A percentile compares a stretch with the other conserved stretches of the same genome.
phyloP scores from a whole-genome alignment of 2,329 filamentous ascomycete genomes.

The Orbilia blumenaviensis region DNA sequence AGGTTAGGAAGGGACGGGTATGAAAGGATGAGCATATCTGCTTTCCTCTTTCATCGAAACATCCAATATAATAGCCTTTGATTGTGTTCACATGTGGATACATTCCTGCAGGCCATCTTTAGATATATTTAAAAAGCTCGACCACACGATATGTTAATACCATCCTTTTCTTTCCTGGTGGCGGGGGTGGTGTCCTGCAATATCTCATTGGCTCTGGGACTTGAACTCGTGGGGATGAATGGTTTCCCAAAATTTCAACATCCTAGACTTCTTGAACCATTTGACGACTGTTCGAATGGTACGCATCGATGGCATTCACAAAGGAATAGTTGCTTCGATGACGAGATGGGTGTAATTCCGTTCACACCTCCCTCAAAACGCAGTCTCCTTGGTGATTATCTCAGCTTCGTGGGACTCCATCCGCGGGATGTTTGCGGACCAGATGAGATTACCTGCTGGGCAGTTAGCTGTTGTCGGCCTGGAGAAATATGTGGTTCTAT shows the following conservation, averaged over 20 bases:
- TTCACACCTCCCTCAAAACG: background rate
- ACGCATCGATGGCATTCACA: conserved; percentile 45
- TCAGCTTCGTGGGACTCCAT: conserved; percentile 19
- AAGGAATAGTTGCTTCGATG: conserved; percentile 40
- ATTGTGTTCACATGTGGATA: no score
- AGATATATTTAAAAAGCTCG: no score
- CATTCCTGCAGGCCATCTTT: no score
- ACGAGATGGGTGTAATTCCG: background rate
- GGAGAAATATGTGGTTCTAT: conserved; percentile 40
- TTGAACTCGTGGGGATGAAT: background rate
- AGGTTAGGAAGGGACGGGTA: background rate
- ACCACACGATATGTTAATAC: no score
- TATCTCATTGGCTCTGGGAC: background rate
- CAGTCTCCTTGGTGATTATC: background rate
- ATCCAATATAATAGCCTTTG: no score
- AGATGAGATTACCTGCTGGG: conserved; percentile 40
- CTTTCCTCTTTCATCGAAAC: conserved; percentile 9
- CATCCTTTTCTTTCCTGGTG: background rate
- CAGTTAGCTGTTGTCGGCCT: conserved; percentile 35
- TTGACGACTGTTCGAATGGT: conserved; percentile 33
- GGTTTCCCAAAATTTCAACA: background rate
- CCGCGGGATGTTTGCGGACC: conserved; percentile 24
- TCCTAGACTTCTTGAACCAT: background rate
- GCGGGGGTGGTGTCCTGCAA: background rate
- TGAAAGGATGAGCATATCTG: background rate